Conservation (phyloP, 2,329 filamentous ascomycete genomes). For the Paecilomyces variotii region DNA sequence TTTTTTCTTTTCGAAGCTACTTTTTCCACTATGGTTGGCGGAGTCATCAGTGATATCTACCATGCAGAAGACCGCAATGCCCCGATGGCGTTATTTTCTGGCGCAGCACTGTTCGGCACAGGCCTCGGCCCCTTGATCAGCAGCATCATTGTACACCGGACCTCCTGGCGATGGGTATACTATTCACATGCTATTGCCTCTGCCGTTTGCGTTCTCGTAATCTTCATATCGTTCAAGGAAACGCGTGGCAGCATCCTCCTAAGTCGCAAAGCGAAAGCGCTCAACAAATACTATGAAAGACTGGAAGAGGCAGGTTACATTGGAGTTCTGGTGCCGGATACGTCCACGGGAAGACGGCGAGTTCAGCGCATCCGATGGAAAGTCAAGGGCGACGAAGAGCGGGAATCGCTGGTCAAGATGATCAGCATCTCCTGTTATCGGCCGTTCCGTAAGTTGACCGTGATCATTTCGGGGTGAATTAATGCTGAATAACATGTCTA, state of each 20-base stretch:
- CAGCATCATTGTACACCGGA: slow-evolving; percentile 59
- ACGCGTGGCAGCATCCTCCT: slow-evolving; percentile 75
- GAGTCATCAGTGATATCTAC: slow-evolving; percentile 82
- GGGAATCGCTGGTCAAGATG: slow-evolving; percentile 59
- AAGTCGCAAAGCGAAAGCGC: slow-evolving; percentile 59
- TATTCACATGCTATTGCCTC: slow-evolving; percentile 73
- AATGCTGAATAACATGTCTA: neutral
- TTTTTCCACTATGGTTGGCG: slow-evolving; percentile 87
- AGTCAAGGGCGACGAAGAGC: slow-evolving; percentile 69
- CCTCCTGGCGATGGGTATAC: slow-evolving; percentile 79
- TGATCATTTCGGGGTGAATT: neutral
- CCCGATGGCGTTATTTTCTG: slow-evolving; percentile 85
- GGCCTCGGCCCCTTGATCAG: slow-evolving; percentile 68
- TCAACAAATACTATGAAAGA: slow-evolving; percentile 74
- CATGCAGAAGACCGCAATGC: slow-evolving; percentile 71
- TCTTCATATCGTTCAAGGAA: slow-evolving; percentile 68
- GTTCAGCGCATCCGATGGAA: slow-evolving; percentile 64
- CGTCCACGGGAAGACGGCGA: slow-evolving; percentile 18
- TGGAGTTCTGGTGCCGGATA: slow-evolving; percentile 42
- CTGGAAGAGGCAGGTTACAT: slow-evolving; percentile 58
- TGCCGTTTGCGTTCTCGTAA: slow-evolving; percentile 53
- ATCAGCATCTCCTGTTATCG: slow-evolving; percentile 66
- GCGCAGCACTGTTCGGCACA: slow-evolving; percentile 67
- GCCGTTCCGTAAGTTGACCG: slow-evolving; percentile 54
- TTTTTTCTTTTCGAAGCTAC: slow-evolving; percentile 29